Conservation (phyloP, 805 yeast species). For the Myxozyma sirexii region DNA sequence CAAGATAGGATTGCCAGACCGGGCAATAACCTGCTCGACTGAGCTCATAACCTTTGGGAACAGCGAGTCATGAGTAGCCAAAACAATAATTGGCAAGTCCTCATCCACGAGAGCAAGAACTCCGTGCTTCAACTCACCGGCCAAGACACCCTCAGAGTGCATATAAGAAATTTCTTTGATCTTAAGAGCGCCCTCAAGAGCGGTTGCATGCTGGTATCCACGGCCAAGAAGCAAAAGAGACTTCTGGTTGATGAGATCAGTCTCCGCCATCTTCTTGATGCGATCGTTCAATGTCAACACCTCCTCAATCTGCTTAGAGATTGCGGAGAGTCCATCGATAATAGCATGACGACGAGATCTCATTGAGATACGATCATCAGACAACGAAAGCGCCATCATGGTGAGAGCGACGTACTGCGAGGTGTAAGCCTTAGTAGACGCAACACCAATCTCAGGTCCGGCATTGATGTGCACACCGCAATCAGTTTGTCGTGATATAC, state of each 20-base stretch:
- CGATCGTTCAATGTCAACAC: conserved; percentile 72
- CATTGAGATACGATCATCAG: conserved; percentile 85
- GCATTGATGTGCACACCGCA: conserved; percentile 99
- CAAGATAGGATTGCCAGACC: conserved; percentile 95
- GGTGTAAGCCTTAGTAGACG: conserved; percentile 98
- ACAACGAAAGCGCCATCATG: conserved; percentile 92
- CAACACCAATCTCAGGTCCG: conserved; percentile 99
- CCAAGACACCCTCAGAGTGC: conserved; percentile 99
- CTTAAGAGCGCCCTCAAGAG: conserved; percentile 97
- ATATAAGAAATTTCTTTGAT: conserved; percentile 97
- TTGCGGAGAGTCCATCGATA: conserved; percentile 77
- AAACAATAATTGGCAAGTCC: conserved; percentile 87
- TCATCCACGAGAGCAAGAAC: conserved; percentile 95
- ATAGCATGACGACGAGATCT: conserved; percentile 77
- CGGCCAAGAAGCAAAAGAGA: conserved; percentile 91
- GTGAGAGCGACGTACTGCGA: conserved; percentile 97
- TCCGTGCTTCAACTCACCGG: conserved; percentile 99
- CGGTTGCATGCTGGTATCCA: conserved; percentile 96
- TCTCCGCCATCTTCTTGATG: conserved; percentile 75
- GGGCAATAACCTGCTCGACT: conserved; percentile 93
- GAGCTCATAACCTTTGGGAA: conserved; percentile 96
- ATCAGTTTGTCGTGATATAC: conserved; percentile 94
- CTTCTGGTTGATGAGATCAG: conserved; percentile 74
- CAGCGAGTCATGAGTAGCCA: conserved; percentile 94
- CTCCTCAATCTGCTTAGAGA: conserved; percentile 81